Conservation (phyloP, 2,329 filamentous ascomycete genomes). For the Colletotrichum noveboracense region DNA sequence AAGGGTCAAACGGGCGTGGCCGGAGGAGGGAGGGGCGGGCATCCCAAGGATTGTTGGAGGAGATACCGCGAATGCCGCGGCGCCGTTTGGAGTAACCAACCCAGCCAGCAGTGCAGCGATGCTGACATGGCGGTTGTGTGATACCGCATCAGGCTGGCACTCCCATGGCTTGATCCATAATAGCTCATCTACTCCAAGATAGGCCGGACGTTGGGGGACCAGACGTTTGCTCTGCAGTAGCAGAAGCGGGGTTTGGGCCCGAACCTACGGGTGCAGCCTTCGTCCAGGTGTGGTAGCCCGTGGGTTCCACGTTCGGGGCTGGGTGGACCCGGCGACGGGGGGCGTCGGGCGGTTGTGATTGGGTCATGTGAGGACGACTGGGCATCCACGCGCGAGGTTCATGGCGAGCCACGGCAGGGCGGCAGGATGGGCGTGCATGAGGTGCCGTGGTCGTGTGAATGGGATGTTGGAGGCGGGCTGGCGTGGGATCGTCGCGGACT, state of each 20-base stretch:
- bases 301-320: slow-evolving; percentile 7
- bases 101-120: not conserved
- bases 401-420: slow-evolving; percentile 4
- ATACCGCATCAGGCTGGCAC: slow-evolving; percentile 13
- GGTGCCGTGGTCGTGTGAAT: slow-evolving; percentile 19
- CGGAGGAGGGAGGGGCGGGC: not conserved
- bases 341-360: slow-evolving; percentile 4
- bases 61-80: slow-evolving; percentile 10
- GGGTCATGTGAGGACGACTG: not conserved
- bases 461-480: not conserved
- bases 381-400: not conserved
- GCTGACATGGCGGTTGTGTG: slow-evolving; percentile 11
- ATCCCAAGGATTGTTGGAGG: not conserved
- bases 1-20: not conserved
- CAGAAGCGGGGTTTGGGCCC: slow-evolving; percentile 7
- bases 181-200: not conserved
- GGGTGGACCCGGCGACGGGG: not conserved
- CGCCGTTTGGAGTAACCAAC: not conserved
- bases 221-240: not conserved
- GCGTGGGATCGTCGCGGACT: slow-evolving; percentile 1
- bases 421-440: slow-evolving; percentile 13
- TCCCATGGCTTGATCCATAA: not conserved
- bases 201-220: not conserved
- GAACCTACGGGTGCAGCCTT: slow-evolving; percentile 4
- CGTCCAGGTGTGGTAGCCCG: not conserved